Base-by-base conservation (phyloP, 176 grass and related monocot species). In the Cenchrus americanus region DNA sequence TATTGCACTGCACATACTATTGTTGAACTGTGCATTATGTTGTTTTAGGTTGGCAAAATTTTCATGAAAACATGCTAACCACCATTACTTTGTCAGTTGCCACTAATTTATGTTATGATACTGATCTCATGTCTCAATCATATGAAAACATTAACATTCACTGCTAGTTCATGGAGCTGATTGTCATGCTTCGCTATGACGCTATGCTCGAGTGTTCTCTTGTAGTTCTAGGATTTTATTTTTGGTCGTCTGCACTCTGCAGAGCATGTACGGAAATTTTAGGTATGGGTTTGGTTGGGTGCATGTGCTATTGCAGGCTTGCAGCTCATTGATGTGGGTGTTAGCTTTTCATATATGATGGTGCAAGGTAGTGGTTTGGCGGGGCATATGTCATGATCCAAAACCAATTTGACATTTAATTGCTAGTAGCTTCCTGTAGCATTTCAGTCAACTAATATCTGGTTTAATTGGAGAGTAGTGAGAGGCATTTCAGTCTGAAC, bases 301-400 rank as follows among this genome's bases (percentile, higher is more conserved):
- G 32, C 37, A 52, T 63, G 57, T 80, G 76, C 46, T 73, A 43
- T 71, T 19, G 54, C 44, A 41, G 66, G 44, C 54, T 71, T 19
- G 54, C 44, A 41, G 66, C 55, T 64, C 26, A 79, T 19, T 44
- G 14, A 51, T 79, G 44, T 64, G 17, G 48, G 32, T 47, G 26
- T 51, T 53, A 30, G 44, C 46, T 61, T 86, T 43, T 53, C 21
- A 22, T 62, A 23, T 71, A 23, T 72, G 14, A 21, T 64, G 42
- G 10, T 63, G 3, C 27, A 41, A 3, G 42, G 42, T 51, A 14
- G 14, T 51, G 21, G 14, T 86, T 81, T 69, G 49, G 49, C 54
- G 34, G 78, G 79, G 14, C 9, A 69, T 27, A 19, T 73, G 10
- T 74, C 34, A 73, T 65, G 19, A 23, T 43, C 15, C 69, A 41